Conservation (phyloP, 1,284 basidiomycete genomes). For the Malassezia globosa region DNA sequence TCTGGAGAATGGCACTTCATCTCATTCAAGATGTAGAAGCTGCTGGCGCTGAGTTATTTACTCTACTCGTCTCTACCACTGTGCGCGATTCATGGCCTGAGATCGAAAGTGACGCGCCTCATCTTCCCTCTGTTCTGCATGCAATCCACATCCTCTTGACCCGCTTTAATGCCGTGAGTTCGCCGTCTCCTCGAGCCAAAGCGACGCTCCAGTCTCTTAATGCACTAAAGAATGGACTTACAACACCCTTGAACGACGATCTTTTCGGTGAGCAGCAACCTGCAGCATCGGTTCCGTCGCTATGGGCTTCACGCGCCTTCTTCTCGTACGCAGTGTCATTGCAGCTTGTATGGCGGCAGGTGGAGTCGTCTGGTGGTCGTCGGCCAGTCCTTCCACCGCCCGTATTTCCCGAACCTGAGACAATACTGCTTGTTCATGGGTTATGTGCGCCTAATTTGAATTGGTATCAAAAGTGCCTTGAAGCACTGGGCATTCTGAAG, state of each 20-base stretch:
- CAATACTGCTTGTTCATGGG: slow-evolving; percentile 1
- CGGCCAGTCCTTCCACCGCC: background rate
- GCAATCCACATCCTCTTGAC: background rate
- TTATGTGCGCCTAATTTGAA: background rate
- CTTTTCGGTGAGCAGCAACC: background rate
- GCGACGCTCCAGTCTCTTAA: background rate
- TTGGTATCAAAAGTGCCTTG: slow-evolving; percentile 1
- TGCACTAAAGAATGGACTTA: background rate
- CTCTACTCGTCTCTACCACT: background rate
- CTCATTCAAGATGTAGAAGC: background rate
- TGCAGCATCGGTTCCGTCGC: background rate
- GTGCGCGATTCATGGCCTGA: background rate
- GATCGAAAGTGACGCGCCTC: background rate
- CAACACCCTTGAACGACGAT: background rate
- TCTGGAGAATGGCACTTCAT: slow-evolving; percentile 1
- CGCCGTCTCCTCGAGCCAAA: background rate
- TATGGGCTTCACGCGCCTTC: background rate
- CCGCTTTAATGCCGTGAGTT: no score
- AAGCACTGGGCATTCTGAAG: background rate
- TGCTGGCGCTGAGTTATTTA: background rate
- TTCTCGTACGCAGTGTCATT: background rate
- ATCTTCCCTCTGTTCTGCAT: background rate
- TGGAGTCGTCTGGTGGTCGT: background rate
- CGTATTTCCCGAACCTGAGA: slow-evolving; percentile 1
- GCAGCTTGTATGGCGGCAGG: background rate